These are phyloP conservation scores for Scenedesmus sp. DNA, from an alignment of 163 green algal species.

Conservation along the genomic window DNA sequence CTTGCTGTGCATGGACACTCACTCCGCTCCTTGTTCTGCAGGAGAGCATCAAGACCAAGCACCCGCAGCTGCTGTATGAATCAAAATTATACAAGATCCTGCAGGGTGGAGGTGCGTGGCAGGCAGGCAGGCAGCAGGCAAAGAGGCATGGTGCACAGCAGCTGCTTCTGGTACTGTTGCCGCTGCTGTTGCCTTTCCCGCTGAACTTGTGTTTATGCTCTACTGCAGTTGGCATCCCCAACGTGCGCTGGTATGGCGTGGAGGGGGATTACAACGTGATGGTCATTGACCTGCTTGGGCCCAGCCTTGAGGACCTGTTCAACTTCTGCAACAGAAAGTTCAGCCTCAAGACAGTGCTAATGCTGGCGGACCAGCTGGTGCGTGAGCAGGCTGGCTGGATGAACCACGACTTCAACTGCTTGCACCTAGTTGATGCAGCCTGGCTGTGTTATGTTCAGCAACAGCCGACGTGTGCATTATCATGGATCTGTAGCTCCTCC, in stretches of 20 bases:
- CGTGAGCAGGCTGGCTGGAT: slow-evolving; percentile 4
- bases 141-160: background rate
- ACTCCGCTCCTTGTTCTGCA: slow-evolving; percentile 54
- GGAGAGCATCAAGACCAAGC: slow-evolving; percentile 90
- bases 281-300: slow-evolving; percentile 99
- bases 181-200: background rate
- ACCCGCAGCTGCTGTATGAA: slow-evolving; percentile 99
- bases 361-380: slow-evolving; percentile 99
- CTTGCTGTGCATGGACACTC: background rate
- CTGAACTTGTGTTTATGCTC: background rate
- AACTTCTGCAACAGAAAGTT: slow-evolving; percentile 99
- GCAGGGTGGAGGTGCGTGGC: slow-evolving; percentile 93
- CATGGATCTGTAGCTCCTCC: background rate
- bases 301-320: slow-evolving; percentile 98
- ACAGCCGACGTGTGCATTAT: background rate
- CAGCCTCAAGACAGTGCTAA: slow-evolving; percentile 98
- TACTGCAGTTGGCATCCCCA: slow-evolving; percentile 95
- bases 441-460: background rate
- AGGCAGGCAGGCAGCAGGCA: background rate
- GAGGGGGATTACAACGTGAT: slow-evolving; percentile 99
- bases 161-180: background rate
- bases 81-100: slow-evolving; percentile 99
- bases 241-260: slow-evolving; percentile 98
- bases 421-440: background rate
- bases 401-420: background rate